Evolutionary conservation across 768 basidiomycete species (phyloP).

Genomic region (Nidularia pulvinata): DNA sequence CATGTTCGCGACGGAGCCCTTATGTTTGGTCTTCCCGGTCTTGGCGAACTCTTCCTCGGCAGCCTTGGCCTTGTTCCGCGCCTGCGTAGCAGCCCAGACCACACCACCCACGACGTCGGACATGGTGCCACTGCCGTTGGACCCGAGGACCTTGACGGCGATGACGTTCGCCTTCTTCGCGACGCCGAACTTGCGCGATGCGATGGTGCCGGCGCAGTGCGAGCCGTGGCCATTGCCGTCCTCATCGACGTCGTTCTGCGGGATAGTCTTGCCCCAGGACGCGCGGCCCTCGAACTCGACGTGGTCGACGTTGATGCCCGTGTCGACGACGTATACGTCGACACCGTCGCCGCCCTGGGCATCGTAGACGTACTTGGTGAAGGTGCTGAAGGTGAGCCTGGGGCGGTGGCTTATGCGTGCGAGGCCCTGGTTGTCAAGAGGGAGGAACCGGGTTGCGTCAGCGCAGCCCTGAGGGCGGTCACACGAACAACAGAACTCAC

Average conservation of each 20-base stretch:
- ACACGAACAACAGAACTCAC: constrained; percentile 42
- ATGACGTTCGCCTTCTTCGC: constrained; percentile 90
- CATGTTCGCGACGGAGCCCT: constrained; percentile 98
- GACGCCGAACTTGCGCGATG: constrained; percentile 91
- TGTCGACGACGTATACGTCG: constrained; percentile 88
- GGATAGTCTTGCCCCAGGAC: constrained; percentile 92
- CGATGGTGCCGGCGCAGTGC: constrained; percentile 96
- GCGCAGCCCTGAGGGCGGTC: no score
- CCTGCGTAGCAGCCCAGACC: constrained; percentile 64
- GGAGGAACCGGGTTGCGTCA: constrained; percentile 8
- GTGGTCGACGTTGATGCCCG: constrained; percentile 88
- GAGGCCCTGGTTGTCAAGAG: constrained; percentile 65
- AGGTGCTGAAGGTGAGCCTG: constrained; percentile 77
- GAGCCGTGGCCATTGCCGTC: constrained; percentile 97
- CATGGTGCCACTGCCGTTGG: constrained; percentile 94
- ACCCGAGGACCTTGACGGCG: constrained; percentile 94
- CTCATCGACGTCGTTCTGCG: constrained; percentile 77
- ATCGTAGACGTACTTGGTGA: constrained; percentile 80
- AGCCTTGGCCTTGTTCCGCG: constrained; percentile 52
- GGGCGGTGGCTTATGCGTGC: constrained; percentile 91
- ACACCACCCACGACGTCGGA: constrained; percentile 92
- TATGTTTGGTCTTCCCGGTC: constrained; percentile 82
- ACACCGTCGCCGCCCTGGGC: constrained; percentile 85
- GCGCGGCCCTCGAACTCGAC: constrained; percentile 90
- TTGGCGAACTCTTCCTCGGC: constrained; percentile 65